Evolutionary conservation across 2,329 filamentous ascomycete genomes (phyloP), one percentile per base, ranked within the genome.

Genomic region (Colletotrichum melonis): DNA sequence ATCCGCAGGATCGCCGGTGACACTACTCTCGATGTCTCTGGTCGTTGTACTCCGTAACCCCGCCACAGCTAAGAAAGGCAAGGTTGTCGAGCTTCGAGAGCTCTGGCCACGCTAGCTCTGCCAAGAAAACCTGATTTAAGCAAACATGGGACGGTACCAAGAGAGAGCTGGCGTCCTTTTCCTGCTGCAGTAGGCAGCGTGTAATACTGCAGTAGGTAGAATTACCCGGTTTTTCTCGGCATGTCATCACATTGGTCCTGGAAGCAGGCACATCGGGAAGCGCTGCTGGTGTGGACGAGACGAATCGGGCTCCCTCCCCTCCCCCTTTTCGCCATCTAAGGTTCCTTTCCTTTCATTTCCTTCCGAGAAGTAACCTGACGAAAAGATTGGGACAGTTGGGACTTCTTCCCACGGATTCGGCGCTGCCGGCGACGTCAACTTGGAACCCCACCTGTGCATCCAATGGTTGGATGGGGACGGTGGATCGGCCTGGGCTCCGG

Each of bases 121-220:
- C 60, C 60, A 63, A 63, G 42, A 63, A 63, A 63, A 54, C 60
- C 19, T 54, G 60, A 24, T 63, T 63, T 46, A 46, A 42, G 22
- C 60, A 52, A 52, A 35, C 42, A 19, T 35, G 28, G 8, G 28
- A 16, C 24, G 30, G 24, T 19, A 46, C 9, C 38, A 63, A 46
- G 26, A 9, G 26, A 16, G n/a, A 54, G 46, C 60, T 63, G 60
- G 26, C 60, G 19, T 11, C 42, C 1, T 49, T 4, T 49, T 2
- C 42, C 42, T 49, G 54, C 54, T 56, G 22, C 22, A 56, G 54
- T 56, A 26, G 16, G 19, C 12, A 35, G 32, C 32, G 12, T 42
- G 38, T 19, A 42, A 35, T 35, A 35, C 32, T 35, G 32, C 38
- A 42, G 14, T 42, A 42, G 38, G 38, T 19, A 42, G 38, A 42